Conservation (phyloP, 208 protist species). For the Leishmania tarentolae region DNA sequence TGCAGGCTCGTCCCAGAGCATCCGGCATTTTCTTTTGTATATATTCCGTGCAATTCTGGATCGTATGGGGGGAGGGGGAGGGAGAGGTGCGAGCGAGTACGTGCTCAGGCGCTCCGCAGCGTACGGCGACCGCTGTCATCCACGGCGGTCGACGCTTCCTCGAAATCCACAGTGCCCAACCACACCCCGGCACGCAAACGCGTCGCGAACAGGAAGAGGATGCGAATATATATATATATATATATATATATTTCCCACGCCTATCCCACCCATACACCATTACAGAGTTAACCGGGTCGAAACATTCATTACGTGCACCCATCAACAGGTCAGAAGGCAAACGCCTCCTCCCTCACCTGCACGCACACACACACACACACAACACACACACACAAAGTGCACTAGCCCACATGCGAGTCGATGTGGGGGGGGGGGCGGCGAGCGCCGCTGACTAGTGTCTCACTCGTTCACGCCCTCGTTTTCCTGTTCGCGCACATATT, state of each 20-base stretch:
- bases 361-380: too few species aligned
- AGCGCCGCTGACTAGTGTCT: background rate
- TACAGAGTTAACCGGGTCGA: conserved; percentile 8
- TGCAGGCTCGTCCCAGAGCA: too few species aligned
- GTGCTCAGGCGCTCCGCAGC: too few species aligned
- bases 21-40: too few species aligned
- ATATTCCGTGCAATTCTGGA: too few species aligned
- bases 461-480: conserved; percentile 3
- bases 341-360: background rate
- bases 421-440: too few species aligned
- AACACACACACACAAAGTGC: background rate
- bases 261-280: background rate
- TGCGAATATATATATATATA: background rate
- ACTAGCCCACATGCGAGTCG: background rate
- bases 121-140: too few species aligned
- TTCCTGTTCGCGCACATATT: conserved; percentile 51
- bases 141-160: too few species aligned
- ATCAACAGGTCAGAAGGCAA: background rate
- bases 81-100: too few species aligned
- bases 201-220: background rate
- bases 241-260: background rate
- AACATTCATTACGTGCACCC: background rate
- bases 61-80: too few species aligned
- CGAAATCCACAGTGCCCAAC: background rate
- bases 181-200: background rate